phyloP scores from a whole-genome alignment of 2,329 filamentous ascomycete genomes.

The Aspergillus sp. region DNA sequence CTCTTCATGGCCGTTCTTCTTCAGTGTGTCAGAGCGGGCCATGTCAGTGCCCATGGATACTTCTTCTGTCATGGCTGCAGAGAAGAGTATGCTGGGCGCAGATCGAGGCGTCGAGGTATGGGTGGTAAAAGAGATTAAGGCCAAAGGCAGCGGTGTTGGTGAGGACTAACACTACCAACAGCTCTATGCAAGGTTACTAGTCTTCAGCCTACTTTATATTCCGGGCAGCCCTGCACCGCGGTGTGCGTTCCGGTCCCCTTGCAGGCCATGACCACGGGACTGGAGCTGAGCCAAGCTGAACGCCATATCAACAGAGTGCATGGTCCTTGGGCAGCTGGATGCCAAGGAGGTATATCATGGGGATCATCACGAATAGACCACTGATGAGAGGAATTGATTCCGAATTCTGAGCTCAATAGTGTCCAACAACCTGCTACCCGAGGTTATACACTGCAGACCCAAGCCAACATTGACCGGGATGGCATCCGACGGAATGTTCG shows the following conservation, averaged over 20 bases:
- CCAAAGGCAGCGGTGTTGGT: background rate
- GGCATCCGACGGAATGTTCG: slow-evolving; percentile 3
- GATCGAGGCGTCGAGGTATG: background rate
- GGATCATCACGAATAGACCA: slow-evolving; percentile 5
- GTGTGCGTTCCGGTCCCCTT: background rate
- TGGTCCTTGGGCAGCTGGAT: background rate
- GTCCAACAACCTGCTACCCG: slow-evolving; percentile 1
- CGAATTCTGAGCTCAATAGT: background rate
- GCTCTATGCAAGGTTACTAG: background rate
- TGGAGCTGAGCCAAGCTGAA: background rate
- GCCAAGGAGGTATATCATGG: background rate
- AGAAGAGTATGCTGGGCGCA: background rate
- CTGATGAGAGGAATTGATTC: slow-evolving; percentile 14
- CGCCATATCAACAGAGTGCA: background rate
- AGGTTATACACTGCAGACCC: slow-evolving; percentile 12
- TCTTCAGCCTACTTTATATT: background rate
- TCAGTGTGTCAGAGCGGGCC: background rate
- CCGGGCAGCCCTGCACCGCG: background rate
- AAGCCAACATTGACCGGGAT: background rate
- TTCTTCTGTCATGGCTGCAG: slow-evolving; percentile 1
- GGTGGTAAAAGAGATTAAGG: background rate
- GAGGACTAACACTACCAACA: background rate
- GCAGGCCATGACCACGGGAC: background rate
- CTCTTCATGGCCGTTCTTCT: slow-evolving; percentile 3
- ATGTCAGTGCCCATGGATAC: background rate